Conservation (phyloP, 495 filamentous ascomycete genomes). For the Chlorociboria aeruginascens region DNA sequence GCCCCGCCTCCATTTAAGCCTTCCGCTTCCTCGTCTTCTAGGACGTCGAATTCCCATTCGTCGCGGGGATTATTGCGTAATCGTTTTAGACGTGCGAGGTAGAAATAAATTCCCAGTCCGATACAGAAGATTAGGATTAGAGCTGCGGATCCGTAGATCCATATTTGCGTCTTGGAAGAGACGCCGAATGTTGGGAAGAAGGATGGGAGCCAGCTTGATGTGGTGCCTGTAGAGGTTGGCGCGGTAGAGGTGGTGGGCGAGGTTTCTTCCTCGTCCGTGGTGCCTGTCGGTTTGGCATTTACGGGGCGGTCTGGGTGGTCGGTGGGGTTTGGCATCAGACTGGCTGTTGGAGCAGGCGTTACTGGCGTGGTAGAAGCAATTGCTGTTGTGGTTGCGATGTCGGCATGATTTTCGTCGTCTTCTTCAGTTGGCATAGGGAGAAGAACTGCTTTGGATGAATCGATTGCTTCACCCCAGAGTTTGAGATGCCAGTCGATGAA, state of each 20-base stretch:
- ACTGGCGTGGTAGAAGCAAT: conserved; percentile 37
- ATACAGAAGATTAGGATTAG: conserved; percentile 79
- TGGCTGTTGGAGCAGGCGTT: conserved; percentile 31
- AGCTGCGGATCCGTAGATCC: conserved; percentile 82
- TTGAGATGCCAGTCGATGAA: conserved; percentile 91
- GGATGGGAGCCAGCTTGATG: conserved; percentile 64
- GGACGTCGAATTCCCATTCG: conserved; percentile 89
- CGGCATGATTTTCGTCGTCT: conserved; percentile 69
- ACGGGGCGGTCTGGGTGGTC: conserved; percentile 72
- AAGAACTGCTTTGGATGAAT: conserved; percentile 53
- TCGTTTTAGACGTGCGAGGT: conserved; percentile 63
- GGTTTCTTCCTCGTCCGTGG: conserved; percentile 27
- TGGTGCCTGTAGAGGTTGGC: conserved; percentile 28
- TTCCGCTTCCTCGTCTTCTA: conserved; percentile 70
- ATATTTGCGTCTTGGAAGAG: conserved; percentile 76
- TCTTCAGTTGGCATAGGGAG: conserved; percentile 77
- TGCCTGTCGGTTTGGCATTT: conserved; percentile 34
- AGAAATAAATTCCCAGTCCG: conserved; percentile 69
- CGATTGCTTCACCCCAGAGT: conserved; percentile 81
- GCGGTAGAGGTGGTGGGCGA: conserved; percentile 24
- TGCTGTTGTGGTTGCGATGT: conserved; percentile 23
- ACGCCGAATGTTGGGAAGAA: conserved; percentile 95
- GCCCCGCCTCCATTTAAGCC: conserved; percentile 27
- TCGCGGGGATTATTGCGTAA: conserved; percentile 63
- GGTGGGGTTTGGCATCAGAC: conserved; percentile 37